Base-by-base conservation (phyloP, 2,329 filamentous ascomycete species). In the Fonsecaea pedrosoi region DNA sequence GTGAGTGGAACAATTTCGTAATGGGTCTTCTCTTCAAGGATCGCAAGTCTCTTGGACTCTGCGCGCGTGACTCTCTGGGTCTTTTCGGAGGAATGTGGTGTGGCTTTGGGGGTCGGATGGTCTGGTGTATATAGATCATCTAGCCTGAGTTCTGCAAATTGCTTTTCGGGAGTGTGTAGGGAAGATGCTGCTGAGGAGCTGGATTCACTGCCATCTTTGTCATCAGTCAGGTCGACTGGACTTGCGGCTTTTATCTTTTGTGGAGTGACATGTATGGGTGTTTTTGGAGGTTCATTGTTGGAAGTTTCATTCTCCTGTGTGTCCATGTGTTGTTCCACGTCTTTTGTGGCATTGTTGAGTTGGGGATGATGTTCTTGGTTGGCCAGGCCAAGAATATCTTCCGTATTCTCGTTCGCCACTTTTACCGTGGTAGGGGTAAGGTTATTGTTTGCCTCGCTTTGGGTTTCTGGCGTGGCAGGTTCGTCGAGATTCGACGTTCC, bases 1-100 rank as follows among this genome's bases (percentile, higher is more conserved):
- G 78, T 66, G 25, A 82, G 74, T 12, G 75, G 74, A 5, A 45
- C 80, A 77, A 67, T 76, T 71, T n/a, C 74, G 73, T 42, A 76
- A 74, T 65, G 73, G 60, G 54, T 69, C 74, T 61, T 48, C 54
- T 69, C 48, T 50, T 66, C 53, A 13, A 65, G 15, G 21, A 58
- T 54, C 62, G 70, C 65, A 54, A 75, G 67, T 38, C 72, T 66
- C 9, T 67, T 71, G 38, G 66, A 64, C 62, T 74, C 68, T 62
- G 73, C 73, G 65, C 70, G 56, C 7, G 70, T 72, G 10, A 64
- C 40, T 50, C 70, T 62, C 32, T 68, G 64, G 7, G 56, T 65
- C 50, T 62, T 69, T 34, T 70, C 62, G 32, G 60, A 37, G 7
- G 64, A 67, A 40, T 69, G 67, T 34, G 65, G 64, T 6, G 57